Conservation (phyloP, 768 basidiomycete species). For the Xerocomellus intermedius region DNA sequence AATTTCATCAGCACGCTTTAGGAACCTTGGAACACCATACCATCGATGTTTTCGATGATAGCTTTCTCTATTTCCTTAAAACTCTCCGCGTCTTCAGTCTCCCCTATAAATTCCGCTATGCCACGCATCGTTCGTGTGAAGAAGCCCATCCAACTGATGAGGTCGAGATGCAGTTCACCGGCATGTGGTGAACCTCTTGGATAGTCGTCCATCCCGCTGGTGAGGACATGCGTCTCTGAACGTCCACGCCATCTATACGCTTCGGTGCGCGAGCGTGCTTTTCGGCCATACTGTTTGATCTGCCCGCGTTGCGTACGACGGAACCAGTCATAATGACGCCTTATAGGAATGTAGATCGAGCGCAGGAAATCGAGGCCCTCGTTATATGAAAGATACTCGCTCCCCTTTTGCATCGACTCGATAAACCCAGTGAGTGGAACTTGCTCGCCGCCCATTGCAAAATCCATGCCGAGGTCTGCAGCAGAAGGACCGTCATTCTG, state of each 20-base stretch:
- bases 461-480: slow-evolving; percentile 65
- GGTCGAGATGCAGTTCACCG: slow-evolving; percentile 90
- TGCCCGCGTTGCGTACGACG: slow-evolving; percentile 90
- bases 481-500: slow-evolving; percentile 47
- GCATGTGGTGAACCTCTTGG: slow-evolving; percentile 86
- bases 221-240: slow-evolving; percentile 81
- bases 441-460: slow-evolving; percentile 52
- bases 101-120: slow-evolving; percentile 83
- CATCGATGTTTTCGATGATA: slow-evolving; percentile 82
- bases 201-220: slow-evolving; percentile 96
- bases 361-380: slow-evolving; percentile 67
- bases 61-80: slow-evolving; percentile 78
- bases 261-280: slow-evolving; percentile 82
- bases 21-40: slow-evolving; percentile 36
- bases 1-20: neutral
- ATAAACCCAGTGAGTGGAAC: slow-evolving; percentile 40
- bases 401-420: slow-evolving; percentile 33
- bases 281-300: slow-evolving; percentile 85
- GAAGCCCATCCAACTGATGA: slow-evolving; percentile 96
- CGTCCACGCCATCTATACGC: slow-evolving; percentile 95
- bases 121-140: slow-evolving; percentile 92
- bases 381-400: slow-evolving; percentile 55
- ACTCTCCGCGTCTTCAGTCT: slow-evolving; percentile 77
- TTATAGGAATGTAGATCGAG: slow-evolving; percentile 79
- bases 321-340: slow-evolving; percentile 96